These are phyloP conservation scores for Nicotiana obtusifolia DNA, from an alignment of 257 asterid species.

Conservation along the genomic window DNA sequence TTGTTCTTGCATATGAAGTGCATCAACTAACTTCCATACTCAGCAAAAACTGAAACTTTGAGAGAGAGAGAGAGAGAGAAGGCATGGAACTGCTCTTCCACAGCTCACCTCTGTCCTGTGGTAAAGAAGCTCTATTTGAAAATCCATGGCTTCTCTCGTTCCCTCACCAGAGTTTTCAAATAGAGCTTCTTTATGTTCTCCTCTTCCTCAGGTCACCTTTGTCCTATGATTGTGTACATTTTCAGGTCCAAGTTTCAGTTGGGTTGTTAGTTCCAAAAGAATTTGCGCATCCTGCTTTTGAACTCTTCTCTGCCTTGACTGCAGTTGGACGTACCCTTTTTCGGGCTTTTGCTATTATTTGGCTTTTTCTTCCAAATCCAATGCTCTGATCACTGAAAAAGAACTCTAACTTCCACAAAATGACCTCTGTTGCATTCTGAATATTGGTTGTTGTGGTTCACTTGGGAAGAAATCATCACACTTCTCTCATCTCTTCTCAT, in stretches of 20 bases:
- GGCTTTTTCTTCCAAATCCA: conserved; percentile 82
- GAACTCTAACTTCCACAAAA: conserved; percentile 90
- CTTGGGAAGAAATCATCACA: conserved; percentile 78
- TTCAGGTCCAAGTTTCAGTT: conserved; percentile 64
- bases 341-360: conserved; percentile 83
- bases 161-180: too few relatives aligned
- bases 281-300: conserved; percentile 72
- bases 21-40: not conserved
- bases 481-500: conserved; percentile 63
- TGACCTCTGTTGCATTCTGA: conserved; percentile 16
- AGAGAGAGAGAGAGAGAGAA: too few relatives aligned
- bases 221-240: conserved; percentile 12
- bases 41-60: not conserved
- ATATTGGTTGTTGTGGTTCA: conserved; percentile 74
- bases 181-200: not conserved
- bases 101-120: too few relatives aligned
- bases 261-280: conserved; percentile 70
- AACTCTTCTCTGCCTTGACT: conserved; percentile 54
- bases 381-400: conserved; percentile 65
- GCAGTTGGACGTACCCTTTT: conserved; percentile 77
- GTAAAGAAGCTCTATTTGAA: too few relatives aligned
- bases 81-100: too few relatives aligned
- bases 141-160: too few relatives aligned
- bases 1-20: not conserved
- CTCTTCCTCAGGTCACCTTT: conserved; percentile 6